phyloP scores from a whole-genome alignment of 345 rosid species.

The Rhizophora apiculata region DNA sequence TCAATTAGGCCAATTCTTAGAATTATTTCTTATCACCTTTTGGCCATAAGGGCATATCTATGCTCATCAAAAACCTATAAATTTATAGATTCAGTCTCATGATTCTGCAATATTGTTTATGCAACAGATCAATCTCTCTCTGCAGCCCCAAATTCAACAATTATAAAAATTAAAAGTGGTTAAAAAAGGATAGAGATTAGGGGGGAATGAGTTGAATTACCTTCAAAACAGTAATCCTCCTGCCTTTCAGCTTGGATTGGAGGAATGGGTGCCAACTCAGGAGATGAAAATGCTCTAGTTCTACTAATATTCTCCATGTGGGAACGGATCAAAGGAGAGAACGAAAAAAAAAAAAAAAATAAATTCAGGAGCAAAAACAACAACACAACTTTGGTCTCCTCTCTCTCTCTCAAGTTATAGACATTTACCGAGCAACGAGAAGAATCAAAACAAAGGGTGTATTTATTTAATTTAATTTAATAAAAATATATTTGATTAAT shows the following conservation, averaged over 20 bases:
- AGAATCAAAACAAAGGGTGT: neutral
- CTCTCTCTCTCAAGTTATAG: neutral
- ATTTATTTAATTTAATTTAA: neutral
- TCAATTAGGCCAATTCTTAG: neutral
- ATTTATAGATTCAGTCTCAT: too few species aligned
- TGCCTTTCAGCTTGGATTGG: conserved; percentile 16
- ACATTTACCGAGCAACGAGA: neutral
- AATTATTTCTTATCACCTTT: neutral
- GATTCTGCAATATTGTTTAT: neutral
- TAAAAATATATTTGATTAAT: neutral
- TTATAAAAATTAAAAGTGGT: neutral
- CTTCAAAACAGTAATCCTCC: conserved; percentile 47
- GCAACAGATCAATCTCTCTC: neutral
- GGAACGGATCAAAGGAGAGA: neutral
- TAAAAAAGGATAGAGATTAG: neutral
- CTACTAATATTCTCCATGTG: conserved; percentile 25
- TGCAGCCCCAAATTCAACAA: neutral
- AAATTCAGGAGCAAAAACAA: neutral
- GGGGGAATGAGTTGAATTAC: conserved; percentile 14
- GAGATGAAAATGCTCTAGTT: conserved; percentile 46
- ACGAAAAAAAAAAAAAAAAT: neutral
- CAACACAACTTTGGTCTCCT: neutral
- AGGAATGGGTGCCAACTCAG: conserved; percentile 36
- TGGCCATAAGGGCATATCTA: neutral
- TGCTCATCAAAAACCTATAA: too few species aligned